Evolutionary conservation across 768 basidiomycete genomes (phyloP).

Genomic region (Leucosporidium scottii): DNA sequence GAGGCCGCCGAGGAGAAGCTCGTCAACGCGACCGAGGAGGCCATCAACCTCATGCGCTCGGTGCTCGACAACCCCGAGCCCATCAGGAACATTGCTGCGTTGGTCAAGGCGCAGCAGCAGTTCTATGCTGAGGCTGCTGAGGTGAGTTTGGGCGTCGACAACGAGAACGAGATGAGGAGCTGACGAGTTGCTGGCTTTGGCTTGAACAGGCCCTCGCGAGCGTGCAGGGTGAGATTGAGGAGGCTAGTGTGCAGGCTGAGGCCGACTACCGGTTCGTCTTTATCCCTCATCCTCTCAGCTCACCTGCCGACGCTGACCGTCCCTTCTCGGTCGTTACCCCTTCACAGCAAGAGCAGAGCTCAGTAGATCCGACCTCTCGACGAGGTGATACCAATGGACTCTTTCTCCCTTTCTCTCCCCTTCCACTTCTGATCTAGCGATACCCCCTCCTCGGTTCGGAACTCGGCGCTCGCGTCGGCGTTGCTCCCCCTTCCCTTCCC

Average conservation of each 20-base stretch:
- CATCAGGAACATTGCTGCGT: slow-evolving; percentile 83
- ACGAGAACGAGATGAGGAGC: slow-evolving; percentile 38
- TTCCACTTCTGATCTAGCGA: too few relatives aligned
- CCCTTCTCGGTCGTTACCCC: neutral
- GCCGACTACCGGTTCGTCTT: slow-evolving; percentile 66
- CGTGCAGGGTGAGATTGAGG: slow-evolving; percentile 56
- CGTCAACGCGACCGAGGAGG: slow-evolving; percentile 91
- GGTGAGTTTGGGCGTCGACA: slow-evolving; percentile 24
- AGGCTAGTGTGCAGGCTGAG: slow-evolving; percentile 84
- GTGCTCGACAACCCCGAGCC: slow-evolving; percentile 98
- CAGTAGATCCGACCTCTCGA: too few relatives aligned
- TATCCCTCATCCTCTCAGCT: neutral
- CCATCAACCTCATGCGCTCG: slow-evolving; percentile 44
- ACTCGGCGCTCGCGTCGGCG: too few relatives aligned
- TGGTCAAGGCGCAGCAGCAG: slow-evolving; percentile 72
- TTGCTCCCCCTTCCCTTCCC: too few relatives aligned
- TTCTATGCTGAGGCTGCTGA: slow-evolving; percentile 45
- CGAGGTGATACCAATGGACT: too few relatives aligned
- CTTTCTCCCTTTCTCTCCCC: too few relatives aligned
- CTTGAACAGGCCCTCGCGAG: neutral
- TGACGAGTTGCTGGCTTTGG: slow-evolving; percentile 36
- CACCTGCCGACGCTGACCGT: neutral
- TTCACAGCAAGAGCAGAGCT: neutral
- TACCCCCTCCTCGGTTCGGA: too few relatives aligned
- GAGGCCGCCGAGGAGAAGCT: slow-evolving; percentile 66